Evolutionary conservation across 129 eudicot genomes (phyloP).

Genomic region (Solidago caesia): DNA sequence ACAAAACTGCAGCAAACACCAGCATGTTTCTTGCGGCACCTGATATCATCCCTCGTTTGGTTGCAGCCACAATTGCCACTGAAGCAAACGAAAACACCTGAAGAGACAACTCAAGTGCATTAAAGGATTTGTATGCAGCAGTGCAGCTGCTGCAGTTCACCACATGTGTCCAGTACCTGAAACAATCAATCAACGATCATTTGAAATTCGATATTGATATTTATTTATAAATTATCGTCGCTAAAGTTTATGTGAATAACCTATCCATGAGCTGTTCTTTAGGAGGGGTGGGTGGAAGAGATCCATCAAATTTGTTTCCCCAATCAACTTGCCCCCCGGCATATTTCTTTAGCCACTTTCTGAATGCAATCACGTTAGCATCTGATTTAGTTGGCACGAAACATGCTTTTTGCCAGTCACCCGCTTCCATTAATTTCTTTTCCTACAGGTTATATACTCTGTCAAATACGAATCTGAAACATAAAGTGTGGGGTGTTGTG

Average conservation of each 20-base stretch:
- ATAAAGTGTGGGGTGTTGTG: not conserved
- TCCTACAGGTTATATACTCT: constrained; percentile 37
- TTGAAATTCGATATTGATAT: not conserved
- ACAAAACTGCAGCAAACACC: constrained; percentile 41
- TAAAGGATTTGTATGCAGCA: constrained; percentile 52
- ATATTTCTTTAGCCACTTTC: constrained; percentile 74
- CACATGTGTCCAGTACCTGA: constrained; percentile 73
- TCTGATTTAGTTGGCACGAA: constrained; percentile 76
- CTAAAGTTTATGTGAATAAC: constrained; percentile 12
- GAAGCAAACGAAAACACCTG: constrained; percentile 48
- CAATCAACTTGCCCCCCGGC: constrained; percentile 57
- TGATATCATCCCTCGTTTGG: constrained; percentile 42
- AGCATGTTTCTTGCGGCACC: constrained; percentile 34
- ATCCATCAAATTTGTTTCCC: constrained; percentile 44
- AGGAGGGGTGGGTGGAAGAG: constrained; percentile 71
- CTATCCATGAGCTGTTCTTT: constrained; percentile 72
- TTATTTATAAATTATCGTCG: no score
- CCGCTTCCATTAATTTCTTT: constrained; percentile 49
- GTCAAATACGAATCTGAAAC: not conserved
- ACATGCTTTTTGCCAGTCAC: constrained; percentile 74
- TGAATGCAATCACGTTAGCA: constrained; percentile 53
- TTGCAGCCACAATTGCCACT: constrained; percentile 57
- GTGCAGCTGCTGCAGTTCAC: constrained; percentile 69
- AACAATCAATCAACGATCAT: not conserved
- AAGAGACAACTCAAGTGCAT: constrained; percentile 39